Evolutionary conservation across 2,329 filamentous ascomycete genomes (phyloP).

Genomic region (Neonectria coccinea): DNA sequence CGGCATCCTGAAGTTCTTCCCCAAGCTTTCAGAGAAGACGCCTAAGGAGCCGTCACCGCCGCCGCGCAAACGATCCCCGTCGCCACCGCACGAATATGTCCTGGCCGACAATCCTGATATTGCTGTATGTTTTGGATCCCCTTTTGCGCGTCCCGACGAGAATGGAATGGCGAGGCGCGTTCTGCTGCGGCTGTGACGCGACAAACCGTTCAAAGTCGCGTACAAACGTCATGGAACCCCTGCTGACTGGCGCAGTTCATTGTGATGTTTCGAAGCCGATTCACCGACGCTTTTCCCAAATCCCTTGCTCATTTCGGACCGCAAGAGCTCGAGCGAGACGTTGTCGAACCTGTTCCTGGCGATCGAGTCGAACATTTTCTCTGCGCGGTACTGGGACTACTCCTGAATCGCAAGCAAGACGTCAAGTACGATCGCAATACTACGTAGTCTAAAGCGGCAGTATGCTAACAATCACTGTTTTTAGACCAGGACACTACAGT

Average conservation of each 20-base stretch:
- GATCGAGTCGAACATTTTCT: conserved; percentile 89
- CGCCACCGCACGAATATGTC: conserved; percentile 89
- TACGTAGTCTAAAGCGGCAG: neutral
- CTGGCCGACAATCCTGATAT: conserved; percentile 92
- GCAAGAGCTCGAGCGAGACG: conserved; percentile 91
- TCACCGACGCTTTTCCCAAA: conserved; percentile 88
- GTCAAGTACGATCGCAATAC: conserved; percentile 80
- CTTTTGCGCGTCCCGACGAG: neutral
- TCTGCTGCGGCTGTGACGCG: conserved; percentile 59
- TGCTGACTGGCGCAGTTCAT: conserved; percentile 78
- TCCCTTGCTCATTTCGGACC: conserved; percentile 91
- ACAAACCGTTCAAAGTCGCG: conserved; percentile 59
- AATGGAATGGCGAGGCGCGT: conserved; percentile 51
- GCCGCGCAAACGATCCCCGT: conserved; percentile 83
- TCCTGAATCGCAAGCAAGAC: conserved; percentile 97
- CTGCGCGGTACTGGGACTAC: conserved; percentile 86
- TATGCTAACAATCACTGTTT: conserved; percentile 38
- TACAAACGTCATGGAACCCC: conserved; percentile 49
- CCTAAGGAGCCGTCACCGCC: conserved; percentile 72
- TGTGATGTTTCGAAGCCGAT: conserved; percentile 96
- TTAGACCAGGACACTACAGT: conserved; percentile 89
- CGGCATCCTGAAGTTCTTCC: conserved; percentile 76
- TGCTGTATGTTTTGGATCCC: conserved; percentile 76
- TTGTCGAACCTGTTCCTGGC: conserved; percentile 81
- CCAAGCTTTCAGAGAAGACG: conserved; percentile 64